Evolutionary conservation across 768 basidiomycete species (phyloP), one percentile per base, ranked within the genome.

Genomic region (Coprinopsis marcescibilis): DNA sequence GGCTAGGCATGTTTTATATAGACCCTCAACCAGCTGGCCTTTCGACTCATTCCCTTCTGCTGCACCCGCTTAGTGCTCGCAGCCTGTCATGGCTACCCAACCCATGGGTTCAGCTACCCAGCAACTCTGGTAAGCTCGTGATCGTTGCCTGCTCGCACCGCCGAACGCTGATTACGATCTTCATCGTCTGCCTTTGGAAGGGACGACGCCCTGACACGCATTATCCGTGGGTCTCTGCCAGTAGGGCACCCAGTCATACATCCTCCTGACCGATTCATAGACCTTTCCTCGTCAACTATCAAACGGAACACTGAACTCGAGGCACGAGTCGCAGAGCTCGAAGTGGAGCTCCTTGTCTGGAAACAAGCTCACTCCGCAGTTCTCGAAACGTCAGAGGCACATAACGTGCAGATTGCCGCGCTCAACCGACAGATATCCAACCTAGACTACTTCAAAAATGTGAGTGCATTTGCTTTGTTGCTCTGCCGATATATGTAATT

Each of bases 301-400:
- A 76, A 80, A 56, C 75, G 77, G 37, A 84, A 85, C 57, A 59
- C 67, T 36, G 78, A 80, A 52, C 69, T 89, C 15, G 82, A 85
- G 64, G 71, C 67, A 40, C 75, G 80, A 48, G 73, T 87, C 39
- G 67, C 74, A 26, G 83, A 85, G 54, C 71, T 88, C 34, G 83
- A 87, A 59, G 66, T 78, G 33, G 85, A 89, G 63, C 66, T 86
- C 21, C 66, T 70, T 15, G 76, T 83, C 20, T 84, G 82, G 81
- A 85, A 83, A 62, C 77, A 78, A 56, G 84, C 83, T 19, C 83
- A 85, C 59, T 66, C 81, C 13, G 72, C 72, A 36, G 76, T 76
- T 21, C 65, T 82, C 42, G 83, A 85, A 51, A 71, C 74, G 20
- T 75, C 77, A 25, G 80, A 83, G 54, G 72, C 78, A 66, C 81